These are phyloP conservation scores for Solanum raphanifolium DNA, from an alignment of 257 asterid species.

Conservation along the genomic window DNA sequence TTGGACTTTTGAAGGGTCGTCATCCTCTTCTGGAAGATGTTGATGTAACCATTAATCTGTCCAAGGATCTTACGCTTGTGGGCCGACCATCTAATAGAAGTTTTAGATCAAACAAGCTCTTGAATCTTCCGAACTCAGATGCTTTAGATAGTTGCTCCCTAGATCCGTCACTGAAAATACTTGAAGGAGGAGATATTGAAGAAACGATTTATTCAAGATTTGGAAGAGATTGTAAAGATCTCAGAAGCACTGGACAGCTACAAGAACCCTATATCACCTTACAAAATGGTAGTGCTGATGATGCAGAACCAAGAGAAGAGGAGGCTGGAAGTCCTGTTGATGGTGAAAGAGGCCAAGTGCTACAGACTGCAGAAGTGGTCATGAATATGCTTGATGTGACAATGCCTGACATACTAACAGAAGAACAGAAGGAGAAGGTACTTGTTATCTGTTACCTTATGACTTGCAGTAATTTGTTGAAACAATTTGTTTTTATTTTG, in stretches of 20 bases:
- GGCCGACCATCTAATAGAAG: conserved; percentile 24
- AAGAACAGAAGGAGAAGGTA: conserved; percentile 86
- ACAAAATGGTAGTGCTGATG: conserved; percentile 15
- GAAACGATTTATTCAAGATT: conserved; percentile 19
- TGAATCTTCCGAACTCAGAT: conserved; percentile 22
- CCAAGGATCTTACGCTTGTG: conserved; percentile 41
- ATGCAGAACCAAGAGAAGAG: conserved; percentile 22
- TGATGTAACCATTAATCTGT: conserved; percentile 66
- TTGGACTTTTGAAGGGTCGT: conserved; percentile 93
- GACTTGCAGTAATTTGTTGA: background rate
- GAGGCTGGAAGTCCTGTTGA: conserved; percentile 26
- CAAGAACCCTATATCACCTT: conserved; percentile 13
- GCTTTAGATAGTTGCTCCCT: conserved; percentile 13
- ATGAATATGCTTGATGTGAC: conserved; percentile 79
- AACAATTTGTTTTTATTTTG: background rate
- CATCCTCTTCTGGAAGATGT: conserved; percentile 88
- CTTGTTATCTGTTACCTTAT: background rate
- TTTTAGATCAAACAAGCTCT: conserved; percentile 22
- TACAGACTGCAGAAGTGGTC: conserved; percentile 66
- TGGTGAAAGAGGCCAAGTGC: conserved; percentile 51
- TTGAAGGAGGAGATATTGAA: conserved; percentile 16
- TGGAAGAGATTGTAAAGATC: conserved; percentile 9
- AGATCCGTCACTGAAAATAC: conserved; percentile 20
- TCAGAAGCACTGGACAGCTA: conserved; percentile 7
- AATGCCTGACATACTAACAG: conserved; percentile 58